Evolutionary conservation across 805 yeast species (phyloP).

Genomic region (Ogataea henricii): DNA sequence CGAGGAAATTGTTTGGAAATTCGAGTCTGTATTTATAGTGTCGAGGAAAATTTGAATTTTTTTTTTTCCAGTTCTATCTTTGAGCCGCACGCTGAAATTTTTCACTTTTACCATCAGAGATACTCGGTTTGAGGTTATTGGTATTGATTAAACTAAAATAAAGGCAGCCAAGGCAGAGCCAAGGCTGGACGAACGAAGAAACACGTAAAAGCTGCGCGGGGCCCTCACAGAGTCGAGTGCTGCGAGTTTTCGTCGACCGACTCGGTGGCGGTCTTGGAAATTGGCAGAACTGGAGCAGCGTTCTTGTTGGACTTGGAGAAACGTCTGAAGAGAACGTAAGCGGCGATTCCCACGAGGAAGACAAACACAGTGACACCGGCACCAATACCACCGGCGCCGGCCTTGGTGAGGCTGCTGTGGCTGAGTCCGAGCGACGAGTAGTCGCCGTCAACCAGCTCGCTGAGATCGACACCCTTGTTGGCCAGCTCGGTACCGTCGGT

Average conservation of each 20-base stretch:
- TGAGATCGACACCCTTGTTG: conserved; percentile 34
- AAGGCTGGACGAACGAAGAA: background rate
- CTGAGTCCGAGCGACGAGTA: conserved; percentile 25
- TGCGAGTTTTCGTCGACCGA: conserved; percentile 4
- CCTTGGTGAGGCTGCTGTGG: conserved; percentile 34
- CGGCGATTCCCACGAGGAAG: conserved; percentile 36
- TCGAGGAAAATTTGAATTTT: background rate
- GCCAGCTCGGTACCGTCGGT: conserved; percentile 32
- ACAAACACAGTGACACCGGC: conserved; percentile 54
- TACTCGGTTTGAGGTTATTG: no score
- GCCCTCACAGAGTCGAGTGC: conserved; percentile 4
- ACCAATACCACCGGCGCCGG: conserved; percentile 54
- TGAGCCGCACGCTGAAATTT: background rate
- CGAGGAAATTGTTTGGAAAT: background rate
- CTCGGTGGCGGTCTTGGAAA: conserved; percentile 5
- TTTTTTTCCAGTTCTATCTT: background rate
- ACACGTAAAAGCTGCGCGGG: background rate
- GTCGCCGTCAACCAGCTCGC: conserved; percentile 32
- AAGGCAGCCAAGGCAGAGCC: no score
- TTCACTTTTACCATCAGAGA: no score
- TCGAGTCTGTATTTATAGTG: background rate
- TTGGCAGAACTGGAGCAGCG: conserved; percentile 1
- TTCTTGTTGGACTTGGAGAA: background rate
- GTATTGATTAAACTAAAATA: background rate
- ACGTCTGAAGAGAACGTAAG: conserved; percentile 22